Evolutionary conservation across 176 grass and related monocot species (phyloP), one percentile per base, ranked within the genome.

Genomic region (Alopecurus myosuroides): DNA sequence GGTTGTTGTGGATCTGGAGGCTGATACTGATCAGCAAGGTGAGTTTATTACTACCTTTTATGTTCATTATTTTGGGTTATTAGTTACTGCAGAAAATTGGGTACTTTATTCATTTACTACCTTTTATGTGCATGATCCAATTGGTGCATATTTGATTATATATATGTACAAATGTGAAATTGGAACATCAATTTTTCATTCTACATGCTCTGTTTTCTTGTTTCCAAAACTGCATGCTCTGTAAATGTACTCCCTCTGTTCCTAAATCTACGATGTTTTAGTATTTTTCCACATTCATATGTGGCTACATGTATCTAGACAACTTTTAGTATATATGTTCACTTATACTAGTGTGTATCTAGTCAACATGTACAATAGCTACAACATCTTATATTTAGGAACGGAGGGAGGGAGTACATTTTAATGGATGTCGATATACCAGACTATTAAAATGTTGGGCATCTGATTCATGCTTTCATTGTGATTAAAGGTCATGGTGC

Each of bases 391-490:
- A n/a, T n/a, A n/a, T n/a, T n/a, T n/a, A n/a, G n/a, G n/a, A n/a
- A n/a, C n/a, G n/a, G n/a, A n/a, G n/a, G n/a, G n/a, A n/a, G n/a
- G n/a, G n/a, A n/a, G n/a, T n/a, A n/a, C n/a, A n/a, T n/a, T n/a
- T n/a, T n/a, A n/a, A n/a, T n/a, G n/a, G n/a, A 25, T 45, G 9
- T 35, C 11, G 9, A 34, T 6, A 19, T 35, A 34, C 3, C 28
- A 67, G 7, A 65, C 29, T 49, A 26, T 56, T 48, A 41, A 56
- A 56, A 71, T 3, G 1, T 82, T 82, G 1, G 14, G 48, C 4
- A 70, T 70, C 79, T 55, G 64, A 81, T 82, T 23, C 50, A 20
- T 72, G 52, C 41, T 62, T 74, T 62, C 37, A 20, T 30, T 62
- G 12, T 46, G 25, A 42, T 23, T 30, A 13, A 46, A 83, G 39